Evolutionary conservation across 352 stramenopile species (phyloP).

Genomic region (Pythium diclinum): DNA sequence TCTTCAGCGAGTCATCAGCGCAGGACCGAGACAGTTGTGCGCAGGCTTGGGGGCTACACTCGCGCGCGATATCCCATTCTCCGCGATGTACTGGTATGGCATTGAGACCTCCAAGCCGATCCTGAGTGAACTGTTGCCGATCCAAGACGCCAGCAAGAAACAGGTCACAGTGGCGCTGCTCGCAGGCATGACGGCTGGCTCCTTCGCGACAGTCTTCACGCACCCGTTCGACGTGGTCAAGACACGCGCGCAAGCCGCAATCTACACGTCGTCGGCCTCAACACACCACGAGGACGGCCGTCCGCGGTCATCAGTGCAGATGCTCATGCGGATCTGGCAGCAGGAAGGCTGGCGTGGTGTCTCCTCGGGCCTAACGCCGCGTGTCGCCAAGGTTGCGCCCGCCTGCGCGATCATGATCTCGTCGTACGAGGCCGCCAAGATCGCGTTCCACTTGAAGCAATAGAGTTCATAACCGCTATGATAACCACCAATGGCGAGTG

Average conservation of each 20-base stretch:
- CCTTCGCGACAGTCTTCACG: slow-evolving; percentile 87
- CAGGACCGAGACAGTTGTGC: slow-evolving; percentile 45
- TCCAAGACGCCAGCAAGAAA: slow-evolving; percentile 31
- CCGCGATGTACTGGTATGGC: slow-evolving; percentile 90
- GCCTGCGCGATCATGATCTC: slow-evolving; percentile 82
- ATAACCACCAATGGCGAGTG: background rate
- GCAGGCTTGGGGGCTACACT: slow-evolving; percentile 88
- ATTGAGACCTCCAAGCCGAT: slow-evolving; percentile 83
- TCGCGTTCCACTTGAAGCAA: slow-evolving; percentile 40
- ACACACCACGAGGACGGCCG: slow-evolving; percentile 21
- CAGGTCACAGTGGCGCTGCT: slow-evolving; percentile 74
- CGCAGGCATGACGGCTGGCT: slow-evolving; percentile 72
- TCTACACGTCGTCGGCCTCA: slow-evolving; percentile 37
- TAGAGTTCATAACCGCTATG: background rate
- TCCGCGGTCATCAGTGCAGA: slow-evolving; percentile 32
- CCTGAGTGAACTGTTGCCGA: slow-evolving; percentile 31
- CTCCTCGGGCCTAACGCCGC: slow-evolving; percentile 45
- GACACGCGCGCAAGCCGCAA: slow-evolving; percentile 77
- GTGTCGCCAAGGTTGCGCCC: slow-evolving; percentile 67
- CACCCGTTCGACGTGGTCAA: slow-evolving; percentile 96
- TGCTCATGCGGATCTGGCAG: slow-evolving; percentile 49
- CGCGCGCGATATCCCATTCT: slow-evolving; percentile 94
- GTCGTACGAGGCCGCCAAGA: slow-evolving; percentile 68
- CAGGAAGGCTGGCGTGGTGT: slow-evolving; percentile 43
- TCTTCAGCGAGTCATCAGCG: slow-evolving; percentile 35